phyloP scores from a whole-genome alignment of 2,329 filamentous ascomycete species.

The Aurifilum marmelostoma region DNA sequence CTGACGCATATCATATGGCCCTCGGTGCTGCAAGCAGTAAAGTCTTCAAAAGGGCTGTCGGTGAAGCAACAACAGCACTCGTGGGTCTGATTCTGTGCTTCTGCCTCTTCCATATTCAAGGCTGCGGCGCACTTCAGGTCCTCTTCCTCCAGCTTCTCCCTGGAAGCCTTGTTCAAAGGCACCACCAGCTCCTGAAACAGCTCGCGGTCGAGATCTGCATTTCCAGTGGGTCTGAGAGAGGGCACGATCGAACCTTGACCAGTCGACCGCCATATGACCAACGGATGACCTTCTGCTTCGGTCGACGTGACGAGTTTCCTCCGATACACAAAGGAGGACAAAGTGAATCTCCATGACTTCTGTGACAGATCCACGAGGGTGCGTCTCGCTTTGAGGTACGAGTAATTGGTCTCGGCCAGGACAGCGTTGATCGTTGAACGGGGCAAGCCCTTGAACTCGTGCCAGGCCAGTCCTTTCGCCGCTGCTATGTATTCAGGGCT shows the following conservation, averaged over 20 bases:
- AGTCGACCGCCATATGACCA: slow-evolving; percentile 63
- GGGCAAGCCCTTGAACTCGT: slow-evolving; percentile 76
- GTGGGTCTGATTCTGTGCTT: slow-evolving; percentile 57
- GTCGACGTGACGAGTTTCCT: slow-evolving; percentile 59
- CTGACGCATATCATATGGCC: slow-evolving; percentile 78
- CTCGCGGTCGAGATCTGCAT: slow-evolving; percentile 65
- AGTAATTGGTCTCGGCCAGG: slow-evolving; percentile 79
- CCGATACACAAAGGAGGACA: slow-evolving; percentile 68
- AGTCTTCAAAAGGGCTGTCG: slow-evolving; percentile 71
- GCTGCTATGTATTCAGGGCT: slow-evolving; percentile 69
- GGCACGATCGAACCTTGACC: slow-evolving; percentile 62
- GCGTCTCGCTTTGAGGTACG: slow-evolving; percentile 71
- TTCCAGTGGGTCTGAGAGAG: slow-evolving; percentile 67
- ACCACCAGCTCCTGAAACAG: slow-evolving; percentile 60
- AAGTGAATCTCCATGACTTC: slow-evolving; percentile 77
- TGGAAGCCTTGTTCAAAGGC: slow-evolving; percentile 53
- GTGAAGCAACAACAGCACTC: slow-evolving; percentile 83
- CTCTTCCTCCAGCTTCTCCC: slow-evolving; percentile 49
- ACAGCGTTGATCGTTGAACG: slow-evolving; percentile 77
- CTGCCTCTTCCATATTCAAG: slow-evolving; percentile 63
- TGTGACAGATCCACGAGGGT: slow-evolving; percentile 70
- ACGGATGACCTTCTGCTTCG: slow-evolving; percentile 62
- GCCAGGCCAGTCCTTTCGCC: slow-evolving; percentile 67
- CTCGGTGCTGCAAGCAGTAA: slow-evolving; percentile 69
- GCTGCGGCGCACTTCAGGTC: slow-evolving; percentile 57